Evolutionary conservation across 345 rosid genomes (phyloP).

Genomic region (Eucalyptus fibrosa): DNA sequence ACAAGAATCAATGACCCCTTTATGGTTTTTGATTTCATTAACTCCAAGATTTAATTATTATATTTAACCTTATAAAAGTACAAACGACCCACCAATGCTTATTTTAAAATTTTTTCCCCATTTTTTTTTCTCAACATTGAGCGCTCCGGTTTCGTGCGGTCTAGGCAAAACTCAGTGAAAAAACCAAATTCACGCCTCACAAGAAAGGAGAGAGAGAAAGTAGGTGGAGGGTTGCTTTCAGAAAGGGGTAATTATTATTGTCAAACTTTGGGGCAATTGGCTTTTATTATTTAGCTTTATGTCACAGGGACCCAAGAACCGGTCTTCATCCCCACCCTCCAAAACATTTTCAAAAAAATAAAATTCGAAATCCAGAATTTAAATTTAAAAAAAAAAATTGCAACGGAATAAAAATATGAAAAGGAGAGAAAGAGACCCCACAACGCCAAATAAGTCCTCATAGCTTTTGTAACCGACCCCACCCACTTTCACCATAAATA

Average conservation of each 20-base stretch:
- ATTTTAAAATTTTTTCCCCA: background rate
- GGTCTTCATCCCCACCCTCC: background rate
- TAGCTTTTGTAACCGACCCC: conserved; percentile 21
- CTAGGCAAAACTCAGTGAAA: background rate
- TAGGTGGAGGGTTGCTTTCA: conserved; percentile 52
- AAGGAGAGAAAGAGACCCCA: background rate
- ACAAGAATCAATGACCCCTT: background rate
- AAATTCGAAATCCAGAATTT: background rate
- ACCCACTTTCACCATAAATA: conserved; percentile 18
- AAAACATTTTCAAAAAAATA: background rate
- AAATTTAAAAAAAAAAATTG: background rate
- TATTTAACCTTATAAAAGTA: background rate
- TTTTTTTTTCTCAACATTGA: background rate
- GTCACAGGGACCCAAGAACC: background rate
- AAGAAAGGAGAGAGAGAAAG: conserved; percentile 9
- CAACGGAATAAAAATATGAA: background rate
- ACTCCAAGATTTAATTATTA: background rate
- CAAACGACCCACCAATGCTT: background rate
- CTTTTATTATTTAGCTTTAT: conserved; percentile 1
- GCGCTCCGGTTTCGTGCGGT: background rate
- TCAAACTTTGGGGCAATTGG: background rate
- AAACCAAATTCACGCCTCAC: background rate
- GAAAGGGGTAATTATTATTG: conserved; percentile 13
- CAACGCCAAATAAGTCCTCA: background rate
- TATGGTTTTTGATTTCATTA: background rate